Percentiles rank a stretch among this genome's conserved stretches.
phyloP scores from a whole-genome alignment of 352 stramenopile genomes.

The Globisporangium takayamanum region DNA sequence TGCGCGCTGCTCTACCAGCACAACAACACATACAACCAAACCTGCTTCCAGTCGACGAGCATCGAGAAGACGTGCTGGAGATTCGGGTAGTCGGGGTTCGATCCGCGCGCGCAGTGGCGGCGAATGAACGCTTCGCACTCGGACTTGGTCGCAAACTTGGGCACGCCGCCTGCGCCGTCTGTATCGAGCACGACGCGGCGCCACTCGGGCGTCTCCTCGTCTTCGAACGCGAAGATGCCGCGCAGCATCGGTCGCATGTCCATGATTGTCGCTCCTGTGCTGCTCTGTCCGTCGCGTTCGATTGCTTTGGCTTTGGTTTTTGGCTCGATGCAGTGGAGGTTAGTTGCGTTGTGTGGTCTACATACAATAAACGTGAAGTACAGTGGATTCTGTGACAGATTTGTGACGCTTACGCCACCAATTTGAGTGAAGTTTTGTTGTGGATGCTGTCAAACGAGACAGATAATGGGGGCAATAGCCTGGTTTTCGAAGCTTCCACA shows the following conservation, averaged over 20 bases:
- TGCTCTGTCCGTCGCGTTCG: not conserved
- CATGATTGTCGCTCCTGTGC: slow-evolving; percentile 15
- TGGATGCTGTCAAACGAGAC: not conserved
- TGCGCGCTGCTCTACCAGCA: not conserved
- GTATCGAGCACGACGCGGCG: slow-evolving; percentile 52
- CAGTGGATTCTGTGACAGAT: not conserved
- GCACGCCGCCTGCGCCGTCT: slow-evolving; percentile 59
- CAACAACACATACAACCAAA: not conserved
- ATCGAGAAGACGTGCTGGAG: slow-evolving; percentile 92
- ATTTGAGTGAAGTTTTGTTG: not conserved
- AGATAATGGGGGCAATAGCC: not conserved
- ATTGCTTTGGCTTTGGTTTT: not conserved
- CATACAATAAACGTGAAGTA: not conserved
- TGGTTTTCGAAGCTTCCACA: not conserved
- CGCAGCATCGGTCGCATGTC: slow-evolving; percentile 51
- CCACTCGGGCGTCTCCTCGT: slow-evolving; percentile 82
- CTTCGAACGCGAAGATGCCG: slow-evolving; percentile 83
- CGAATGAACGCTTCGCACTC: slow-evolving; percentile 88
- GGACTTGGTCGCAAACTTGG: slow-evolving; percentile 83
- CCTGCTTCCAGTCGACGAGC: slow-evolving; percentile 85
- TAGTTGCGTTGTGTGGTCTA: not conserved
- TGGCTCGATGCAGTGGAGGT: not conserved
- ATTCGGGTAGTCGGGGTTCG: slow-evolving; percentile 87
- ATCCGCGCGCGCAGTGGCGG: slow-evolving; percentile 77
- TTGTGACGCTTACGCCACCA: not conserved